phyloP scores from a whole-genome alignment of 2,329 filamentous ascomycete genomes.

The Cordyceps militaris region DNA sequence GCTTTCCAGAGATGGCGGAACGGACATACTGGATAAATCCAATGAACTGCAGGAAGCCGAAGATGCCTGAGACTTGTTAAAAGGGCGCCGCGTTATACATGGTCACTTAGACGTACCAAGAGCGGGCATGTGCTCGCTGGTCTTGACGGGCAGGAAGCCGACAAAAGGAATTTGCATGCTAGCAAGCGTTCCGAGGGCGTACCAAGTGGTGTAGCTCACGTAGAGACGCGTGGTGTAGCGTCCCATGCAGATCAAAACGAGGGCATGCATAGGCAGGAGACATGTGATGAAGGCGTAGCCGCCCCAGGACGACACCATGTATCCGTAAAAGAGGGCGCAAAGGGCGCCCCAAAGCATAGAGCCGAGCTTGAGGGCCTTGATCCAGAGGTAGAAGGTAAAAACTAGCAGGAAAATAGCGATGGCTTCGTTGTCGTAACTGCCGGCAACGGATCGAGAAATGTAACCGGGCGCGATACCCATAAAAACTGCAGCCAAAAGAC shows the following conservation, averaged over 20 bases:
- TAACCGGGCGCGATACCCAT: constrained; percentile 98
- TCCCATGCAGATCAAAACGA: constrained; percentile 94
- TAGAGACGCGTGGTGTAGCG: constrained; percentile 91
- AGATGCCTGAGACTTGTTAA: constrained; percentile 61
- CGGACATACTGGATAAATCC: constrained; percentile 88
- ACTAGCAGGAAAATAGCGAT: constrained; percentile 98
- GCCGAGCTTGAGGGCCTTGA: constrained; percentile 94
- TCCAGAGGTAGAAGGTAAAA: constrained; percentile 98
- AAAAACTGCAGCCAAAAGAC: constrained; percentile 86
- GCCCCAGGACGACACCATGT: constrained; percentile 99
- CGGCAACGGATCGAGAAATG: constrained; percentile 94
- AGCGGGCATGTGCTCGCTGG: constrained; percentile 97
- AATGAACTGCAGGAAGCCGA: constrained; percentile 89
- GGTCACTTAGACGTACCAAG: constrained; percentile 54
- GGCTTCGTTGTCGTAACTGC: constrained; percentile 98
- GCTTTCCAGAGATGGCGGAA: constrained; percentile 79
- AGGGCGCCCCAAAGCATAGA: constrained; percentile 95
- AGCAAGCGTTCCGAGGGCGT: constrained; percentile 86
- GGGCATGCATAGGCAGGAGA: constrained; percentile 85
- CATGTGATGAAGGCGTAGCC: constrained; percentile 99
- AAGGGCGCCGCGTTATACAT: background rate
- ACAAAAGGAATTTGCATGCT: constrained; percentile 99
- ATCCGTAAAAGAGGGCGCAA: constrained; percentile 94
- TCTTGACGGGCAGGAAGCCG: constrained; percentile 91
- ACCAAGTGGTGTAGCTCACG: constrained; percentile 97